phyloP scores from a whole-genome alignment of 352 stramenopile species.

The Pythium rhizo-oryzae region DNA sequence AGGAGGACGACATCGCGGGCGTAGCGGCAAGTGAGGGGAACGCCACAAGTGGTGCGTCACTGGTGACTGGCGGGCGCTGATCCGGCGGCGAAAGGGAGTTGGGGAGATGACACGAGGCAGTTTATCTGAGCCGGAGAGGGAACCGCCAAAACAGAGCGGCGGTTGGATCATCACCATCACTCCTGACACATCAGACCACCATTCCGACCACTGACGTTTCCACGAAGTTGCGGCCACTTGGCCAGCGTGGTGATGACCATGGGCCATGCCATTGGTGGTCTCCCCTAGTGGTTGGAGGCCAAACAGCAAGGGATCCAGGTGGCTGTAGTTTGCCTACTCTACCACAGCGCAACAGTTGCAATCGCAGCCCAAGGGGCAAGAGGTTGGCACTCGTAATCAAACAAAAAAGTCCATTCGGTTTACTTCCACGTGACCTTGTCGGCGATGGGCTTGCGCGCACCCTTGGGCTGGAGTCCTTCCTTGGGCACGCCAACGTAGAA shows the following conservation, averaged over 20 bases:
- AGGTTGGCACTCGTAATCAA: neutral
- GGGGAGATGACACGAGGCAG: neutral
- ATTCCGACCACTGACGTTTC: neutral
- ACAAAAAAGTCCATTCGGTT: neutral
- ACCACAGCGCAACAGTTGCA: too few species aligned
- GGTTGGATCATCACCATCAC: constrained; percentile 27
- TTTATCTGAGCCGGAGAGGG: neutral
- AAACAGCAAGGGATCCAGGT: too few species aligned
- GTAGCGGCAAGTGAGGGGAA: neutral
- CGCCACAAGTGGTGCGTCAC: neutral
- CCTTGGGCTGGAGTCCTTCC: constrained; percentile 46
- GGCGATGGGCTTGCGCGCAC: constrained; percentile 63
- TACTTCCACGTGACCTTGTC: constrained; percentile 68
- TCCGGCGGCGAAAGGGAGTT: too few species aligned
- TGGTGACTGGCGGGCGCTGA: too few species aligned
- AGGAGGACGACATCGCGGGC: neutral
- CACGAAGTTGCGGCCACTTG: neutral
- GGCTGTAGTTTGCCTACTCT: too few species aligned
- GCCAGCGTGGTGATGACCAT: neutral
- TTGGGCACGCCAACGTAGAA: constrained; percentile 86
- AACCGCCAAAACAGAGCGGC: neutral
- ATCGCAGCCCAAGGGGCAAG: too few species aligned
- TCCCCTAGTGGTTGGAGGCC: too few species aligned
- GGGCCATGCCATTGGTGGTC: too few species aligned
- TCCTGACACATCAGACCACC: neutral